Percentiles rank a stretch among this genome's conserved stretches.
Conservation (phyloP, 2,329 filamentous ascomycete genomes). For the Plenodomus biglobosus region DNA sequence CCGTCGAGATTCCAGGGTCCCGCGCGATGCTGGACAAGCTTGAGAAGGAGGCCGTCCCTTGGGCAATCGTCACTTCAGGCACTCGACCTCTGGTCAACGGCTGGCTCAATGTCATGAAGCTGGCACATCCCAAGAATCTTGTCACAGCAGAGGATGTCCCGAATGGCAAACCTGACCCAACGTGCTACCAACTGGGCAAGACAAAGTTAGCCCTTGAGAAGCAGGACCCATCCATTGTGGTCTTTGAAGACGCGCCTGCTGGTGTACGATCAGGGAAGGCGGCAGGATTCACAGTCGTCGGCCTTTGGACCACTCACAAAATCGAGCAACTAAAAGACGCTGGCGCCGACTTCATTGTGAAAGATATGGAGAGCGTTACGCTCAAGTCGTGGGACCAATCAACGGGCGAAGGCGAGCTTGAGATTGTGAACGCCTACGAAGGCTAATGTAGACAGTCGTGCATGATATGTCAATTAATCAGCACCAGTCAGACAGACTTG, state of each 20-base stretch:
- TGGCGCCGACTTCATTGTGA: slow-evolving; percentile 84
- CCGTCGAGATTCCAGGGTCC: slow-evolving; percentile 82
- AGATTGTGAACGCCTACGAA: slow-evolving; percentile 62
- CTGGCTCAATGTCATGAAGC: slow-evolving; percentile 53
- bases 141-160: slow-evolving; percentile 55
- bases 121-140: slow-evolving; percentile 50
- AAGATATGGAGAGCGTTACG: slow-evolving; percentile 73
- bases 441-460: background rate
- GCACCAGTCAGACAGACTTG: too few relatives aligned
- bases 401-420: slow-evolving; percentile 64
- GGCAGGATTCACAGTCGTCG: slow-evolving; percentile 82
- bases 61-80: slow-evolving; percentile 73
- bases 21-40: slow-evolving; percentile 69
- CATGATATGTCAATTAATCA: too few relatives aligned
- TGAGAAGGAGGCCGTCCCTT: slow-evolving; percentile 64
- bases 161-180: slow-evolving; percentile 54
- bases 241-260: slow-evolving; percentile 86
- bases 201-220: slow-evolving; percentile 46
- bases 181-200: slow-evolving; percentile 51
- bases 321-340: slow-evolving; percentile 70
- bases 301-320: slow-evolving; percentile 81
- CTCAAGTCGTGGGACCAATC: slow-evolving; percentile 58
- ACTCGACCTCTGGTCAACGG: slow-evolving; percentile 52
- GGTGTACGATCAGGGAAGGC: slow-evolving; percentile 81
- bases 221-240: slow-evolving; percentile 59